Percentiles rank a stretch among this genome's conserved stretches.
Conservation (phyloP, 768 basidiomycete species). For the Boletus eberwhitei region DNA sequence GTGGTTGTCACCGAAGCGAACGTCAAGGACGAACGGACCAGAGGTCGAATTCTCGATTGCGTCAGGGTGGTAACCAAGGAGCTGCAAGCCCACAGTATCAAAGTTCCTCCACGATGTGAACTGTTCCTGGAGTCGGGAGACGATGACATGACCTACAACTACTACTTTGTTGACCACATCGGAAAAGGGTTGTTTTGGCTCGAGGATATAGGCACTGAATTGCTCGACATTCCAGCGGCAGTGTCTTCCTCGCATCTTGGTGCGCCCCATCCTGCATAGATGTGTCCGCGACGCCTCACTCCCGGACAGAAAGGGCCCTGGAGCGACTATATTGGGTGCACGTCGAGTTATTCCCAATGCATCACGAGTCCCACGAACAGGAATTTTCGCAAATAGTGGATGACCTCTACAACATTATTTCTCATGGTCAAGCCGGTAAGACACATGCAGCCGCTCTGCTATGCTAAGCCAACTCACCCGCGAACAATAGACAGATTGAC, state of each 20-base stretch:
- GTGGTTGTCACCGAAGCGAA: conserved; percentile 56
- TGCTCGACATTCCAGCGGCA: conserved; percentile 42
- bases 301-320: conserved; percentile 39
- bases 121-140: conserved; percentile 48
- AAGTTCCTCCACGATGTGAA: conserved; percentile 41
- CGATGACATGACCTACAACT: conserved; percentile 41
- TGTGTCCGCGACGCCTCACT: conserved; percentile 5
- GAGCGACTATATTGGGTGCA: conserved; percentile 61
- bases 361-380: conserved; percentile 41
- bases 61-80: conserved; percentile 32
- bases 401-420: conserved; percentile 51
- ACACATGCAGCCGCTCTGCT: background rate
- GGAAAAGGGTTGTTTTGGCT: conserved; percentile 55
- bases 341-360: conserved; percentile 61
- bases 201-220: conserved; percentile 40
- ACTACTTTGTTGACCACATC: conserved; percentile 55
- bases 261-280: conserved; percentile 28
- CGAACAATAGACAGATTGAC: conserved; percentile 52
- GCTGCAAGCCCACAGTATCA: conserved; percentile 31
- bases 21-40: conserved; percentile 37
- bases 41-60: conserved; percentile 39
- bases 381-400: conserved; percentile 38
- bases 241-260: conserved; percentile 53
- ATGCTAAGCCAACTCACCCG: background rate
- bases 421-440: conserved; percentile 55